A percentile compares a stretch with the other conserved stretches of the same genome.
Conservation (phyloP, 2,329 filamentous ascomycete species). For the Monilinia fructigena region DNA sequence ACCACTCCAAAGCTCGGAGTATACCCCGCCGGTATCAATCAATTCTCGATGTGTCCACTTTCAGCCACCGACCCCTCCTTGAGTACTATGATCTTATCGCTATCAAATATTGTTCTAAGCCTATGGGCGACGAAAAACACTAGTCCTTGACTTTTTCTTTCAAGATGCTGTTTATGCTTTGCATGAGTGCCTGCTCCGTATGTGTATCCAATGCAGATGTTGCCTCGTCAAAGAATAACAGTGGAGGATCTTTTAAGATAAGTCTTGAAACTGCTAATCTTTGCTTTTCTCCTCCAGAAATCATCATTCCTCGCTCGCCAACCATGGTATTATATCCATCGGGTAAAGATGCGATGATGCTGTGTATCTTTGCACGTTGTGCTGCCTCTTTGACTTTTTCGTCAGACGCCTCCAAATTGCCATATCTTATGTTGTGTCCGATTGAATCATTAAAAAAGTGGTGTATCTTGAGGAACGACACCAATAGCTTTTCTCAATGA, state of each 20-base stretch:
- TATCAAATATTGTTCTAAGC: conserved; percentile 88
- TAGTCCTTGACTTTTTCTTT: conserved; percentile 87
- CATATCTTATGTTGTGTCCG: conserved; percentile 93
- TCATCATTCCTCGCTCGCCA: conserved; percentile 94
- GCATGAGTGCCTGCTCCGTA: conserved; percentile 85
- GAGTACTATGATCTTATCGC: conserved; percentile 88
- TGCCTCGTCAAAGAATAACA: conserved; percentile 94
- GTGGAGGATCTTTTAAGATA: conserved; percentile 82
- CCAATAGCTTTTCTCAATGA: conserved; percentile 84
- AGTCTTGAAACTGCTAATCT: conserved; percentile 79
- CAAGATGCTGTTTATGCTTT: conserved; percentile 89
- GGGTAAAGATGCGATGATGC: conserved; percentile 75
- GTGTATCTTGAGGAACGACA: conserved; percentile 95
- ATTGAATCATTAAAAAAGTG: conserved; percentile 98
- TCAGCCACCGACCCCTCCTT: conserved; percentile 83
- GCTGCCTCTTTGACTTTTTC: conserved; percentile 77
- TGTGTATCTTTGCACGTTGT: conserved; percentile 78
- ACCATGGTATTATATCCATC: conserved; percentile 91
- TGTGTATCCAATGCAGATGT: conserved; percentile 91
- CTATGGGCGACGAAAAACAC: conserved; percentile 95
- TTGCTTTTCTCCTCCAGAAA: conserved; percentile 92
- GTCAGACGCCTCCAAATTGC: conserved; percentile 70
- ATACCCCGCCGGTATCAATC: conserved; percentile 75
- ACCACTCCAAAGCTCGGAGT: conserved; percentile 89
- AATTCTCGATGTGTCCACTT: conserved; percentile 80